Evolutionary conservation across 306 rosid genomes (phyloP).

Genomic region (Datisca glomerata): DNA sequence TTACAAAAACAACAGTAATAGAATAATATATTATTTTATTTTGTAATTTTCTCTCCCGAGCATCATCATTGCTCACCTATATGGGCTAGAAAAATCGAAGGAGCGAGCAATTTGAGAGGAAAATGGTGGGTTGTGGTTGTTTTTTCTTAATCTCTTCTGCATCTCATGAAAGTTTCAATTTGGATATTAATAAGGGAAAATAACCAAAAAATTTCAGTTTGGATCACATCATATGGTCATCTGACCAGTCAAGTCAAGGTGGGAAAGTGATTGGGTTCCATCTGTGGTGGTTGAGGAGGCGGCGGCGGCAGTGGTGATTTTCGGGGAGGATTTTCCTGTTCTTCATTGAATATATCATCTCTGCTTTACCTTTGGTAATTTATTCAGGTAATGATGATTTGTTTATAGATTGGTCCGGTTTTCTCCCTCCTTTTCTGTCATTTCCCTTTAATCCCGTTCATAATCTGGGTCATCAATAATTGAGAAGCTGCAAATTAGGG

Average conservation of each 20-base stretch:
- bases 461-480: no score
- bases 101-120: not conserved
- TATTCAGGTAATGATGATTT: conserved; percentile 4
- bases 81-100: not conserved
- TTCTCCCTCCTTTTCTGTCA: no score
- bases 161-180: no score
- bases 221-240: not conserved
- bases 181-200: no score
- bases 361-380: not conserved
- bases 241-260: not conserved
- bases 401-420: not conserved
- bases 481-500: not conserved
- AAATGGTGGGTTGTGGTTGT: not conserved
- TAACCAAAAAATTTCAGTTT: no score
- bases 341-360: not conserved
- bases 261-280: no score
- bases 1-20: not conserved
- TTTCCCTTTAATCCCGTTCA: no score
- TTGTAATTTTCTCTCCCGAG: conserved; percentile 32
- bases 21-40: no score
- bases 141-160: no score
- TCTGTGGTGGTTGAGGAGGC: no score
- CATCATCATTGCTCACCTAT: not conserved
- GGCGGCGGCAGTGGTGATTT: no score
- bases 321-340: no score